Evolutionary conservation across 2,329 filamentous ascomycete species (phyloP).

Genomic region (Colletotrichum sp.): DNA sequence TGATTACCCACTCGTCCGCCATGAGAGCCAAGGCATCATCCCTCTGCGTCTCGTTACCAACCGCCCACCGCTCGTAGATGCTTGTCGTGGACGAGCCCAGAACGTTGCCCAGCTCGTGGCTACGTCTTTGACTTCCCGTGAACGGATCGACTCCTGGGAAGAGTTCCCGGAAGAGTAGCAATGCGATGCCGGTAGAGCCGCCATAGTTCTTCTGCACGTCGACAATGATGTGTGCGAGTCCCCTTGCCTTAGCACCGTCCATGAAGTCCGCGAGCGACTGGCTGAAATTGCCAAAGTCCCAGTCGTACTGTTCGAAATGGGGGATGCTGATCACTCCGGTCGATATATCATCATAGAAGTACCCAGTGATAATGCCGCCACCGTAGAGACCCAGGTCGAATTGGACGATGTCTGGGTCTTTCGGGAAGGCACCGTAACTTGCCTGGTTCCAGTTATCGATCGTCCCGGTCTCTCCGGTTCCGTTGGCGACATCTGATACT

Average conservation of each 20-base stretch:
- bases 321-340: conserved; percentile 8
- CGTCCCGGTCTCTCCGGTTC: background rate
- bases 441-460: background rate
- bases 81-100: background rate
- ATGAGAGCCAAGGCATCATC: background rate
- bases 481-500: background rate
- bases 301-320: conserved; percentile 1
- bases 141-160: conserved; percentile 1
- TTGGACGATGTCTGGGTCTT: background rate
- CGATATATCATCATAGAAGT: conserved; percentile 6
- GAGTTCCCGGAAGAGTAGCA: background rate
- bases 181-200: background rate
- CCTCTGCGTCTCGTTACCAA: background rate
- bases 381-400: background rate
- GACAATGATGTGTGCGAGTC: background rate
- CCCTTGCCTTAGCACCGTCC: background rate
- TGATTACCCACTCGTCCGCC: background rate
- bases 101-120: background rate
- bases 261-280: background rate
- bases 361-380: conserved; percentile 2
- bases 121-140: background rate
- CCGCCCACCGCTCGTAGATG: background rate
- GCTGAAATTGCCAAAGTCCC: conserved; percentile 2
- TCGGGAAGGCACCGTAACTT: background rate
- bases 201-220: conserved; percentile 10